Conservation (phyloP, 352 stramenopile genomes). For the Pythium aristosporum region DNA sequence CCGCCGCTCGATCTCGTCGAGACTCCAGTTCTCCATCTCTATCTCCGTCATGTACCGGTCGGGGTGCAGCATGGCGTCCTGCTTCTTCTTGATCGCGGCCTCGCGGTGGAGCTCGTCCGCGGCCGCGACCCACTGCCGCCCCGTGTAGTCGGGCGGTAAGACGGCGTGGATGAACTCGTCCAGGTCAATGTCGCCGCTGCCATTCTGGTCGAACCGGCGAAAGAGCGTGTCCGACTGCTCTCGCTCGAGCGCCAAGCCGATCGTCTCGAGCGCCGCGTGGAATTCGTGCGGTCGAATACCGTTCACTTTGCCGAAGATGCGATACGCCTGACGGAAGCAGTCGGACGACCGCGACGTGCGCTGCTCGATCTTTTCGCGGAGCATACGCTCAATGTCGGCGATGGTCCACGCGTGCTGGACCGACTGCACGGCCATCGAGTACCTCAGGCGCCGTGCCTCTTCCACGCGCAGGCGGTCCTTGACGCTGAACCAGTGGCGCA, state of each 20-base stretch:
- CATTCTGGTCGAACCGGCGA: conserved; percentile 64
- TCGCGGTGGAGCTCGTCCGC: conserved; percentile 72
- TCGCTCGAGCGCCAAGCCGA: conserved; percentile 55
- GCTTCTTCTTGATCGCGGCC: conserved; percentile 53
- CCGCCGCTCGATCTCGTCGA: conserved; percentile 75
- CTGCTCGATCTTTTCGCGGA: conserved; percentile 83
- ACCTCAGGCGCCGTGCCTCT: conserved; percentile 41
- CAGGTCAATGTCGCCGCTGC: conserved; percentile 76
- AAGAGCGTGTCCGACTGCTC: conserved; percentile 64
- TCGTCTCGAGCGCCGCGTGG: conserved; percentile 50
- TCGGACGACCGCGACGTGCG: conserved; percentile 73
- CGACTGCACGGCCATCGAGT: conserved; percentile 67
- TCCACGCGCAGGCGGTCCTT: conserved; percentile 60
- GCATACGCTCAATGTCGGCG: conserved; percentile 74
- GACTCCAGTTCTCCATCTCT: conserved; percentile 72
- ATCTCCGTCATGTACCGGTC: conserved; percentile 78
- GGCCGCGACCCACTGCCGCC: conserved; percentile 70
- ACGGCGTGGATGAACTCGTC: conserved; percentile 83
- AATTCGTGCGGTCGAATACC: conserved; percentile 77
- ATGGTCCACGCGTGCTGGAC: conserved; percentile 76
- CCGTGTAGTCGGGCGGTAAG: conserved; percentile 69
- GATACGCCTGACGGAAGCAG: conserved; percentile 77
- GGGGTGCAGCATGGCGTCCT: conserved; percentile 38
- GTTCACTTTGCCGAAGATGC: conserved; percentile 84
- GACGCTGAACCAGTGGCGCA: conserved; percentile 42